phyloP scores from a whole-genome alignment of 148 eudicot genomes.

The Mesembryanthemum crystallinum region DNA sequence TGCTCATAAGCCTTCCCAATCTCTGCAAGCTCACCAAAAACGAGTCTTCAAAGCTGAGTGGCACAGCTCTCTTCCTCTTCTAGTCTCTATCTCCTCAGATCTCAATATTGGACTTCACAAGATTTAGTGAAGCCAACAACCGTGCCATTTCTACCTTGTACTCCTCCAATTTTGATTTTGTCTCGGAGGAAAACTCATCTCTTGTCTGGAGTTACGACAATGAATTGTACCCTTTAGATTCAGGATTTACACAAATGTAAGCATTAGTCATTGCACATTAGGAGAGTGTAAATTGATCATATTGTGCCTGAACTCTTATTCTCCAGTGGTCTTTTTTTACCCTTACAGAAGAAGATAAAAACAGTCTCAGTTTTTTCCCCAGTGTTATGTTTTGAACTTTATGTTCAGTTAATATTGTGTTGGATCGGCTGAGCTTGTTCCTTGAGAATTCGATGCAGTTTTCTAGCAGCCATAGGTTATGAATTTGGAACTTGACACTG shows the following conservation, averaged over 20 bases:
- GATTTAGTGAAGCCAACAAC: slow-evolving; percentile 22
- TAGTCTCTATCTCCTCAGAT: slow-evolving; percentile 90
- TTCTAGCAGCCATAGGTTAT: too few species aligned
- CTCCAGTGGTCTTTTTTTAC: neutral
- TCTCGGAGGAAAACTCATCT: neutral
- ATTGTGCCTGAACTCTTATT: neutral
- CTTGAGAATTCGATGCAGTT: too few species aligned
- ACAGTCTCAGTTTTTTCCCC: neutral
- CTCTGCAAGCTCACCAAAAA: slow-evolving; percentile 78
- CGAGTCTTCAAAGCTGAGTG: slow-evolving; percentile 92
- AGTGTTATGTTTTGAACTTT: neutral
- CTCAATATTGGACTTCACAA: slow-evolving; percentile 83
- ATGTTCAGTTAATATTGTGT: neutral
- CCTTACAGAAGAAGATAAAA: too few species aligned
- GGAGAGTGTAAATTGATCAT: neutral
- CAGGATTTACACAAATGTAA: neutral
- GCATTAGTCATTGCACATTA: neutral
- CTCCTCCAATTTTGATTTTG: slow-evolving; percentile 5
- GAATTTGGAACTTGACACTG: too few species aligned
- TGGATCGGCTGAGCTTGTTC: too few species aligned
- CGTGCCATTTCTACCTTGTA: neutral
- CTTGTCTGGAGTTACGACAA: slow-evolving; percentile 1
- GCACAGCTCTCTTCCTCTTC: slow-evolving; percentile 72
- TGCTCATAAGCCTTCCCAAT: slow-evolving; percentile 77
- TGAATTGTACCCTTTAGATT: slow-evolving; percentile 6